Percentiles rank a stretch among this genome's conserved stretches.
These are phyloP conservation scores for Aspergillus thermomutatus DNA, from an alignment of 2,329 filamentous ascomycete genomes.

Conservation along the genomic window DNA sequence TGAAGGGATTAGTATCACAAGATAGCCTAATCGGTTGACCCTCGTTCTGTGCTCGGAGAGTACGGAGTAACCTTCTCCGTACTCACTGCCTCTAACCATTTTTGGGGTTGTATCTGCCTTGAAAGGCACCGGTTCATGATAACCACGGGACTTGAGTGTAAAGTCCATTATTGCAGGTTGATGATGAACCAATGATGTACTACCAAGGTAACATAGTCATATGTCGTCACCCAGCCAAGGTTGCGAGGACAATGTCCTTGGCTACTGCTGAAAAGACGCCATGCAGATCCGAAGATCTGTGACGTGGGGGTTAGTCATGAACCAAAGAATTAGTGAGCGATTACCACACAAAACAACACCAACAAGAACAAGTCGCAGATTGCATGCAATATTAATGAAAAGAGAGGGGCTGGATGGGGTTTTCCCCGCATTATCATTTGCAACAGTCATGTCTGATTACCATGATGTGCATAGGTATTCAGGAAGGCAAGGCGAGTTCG, in stretches of 20 bases:
- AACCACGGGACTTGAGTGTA: neutral
- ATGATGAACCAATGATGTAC: neutral
- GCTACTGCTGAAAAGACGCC: conserved; percentile 6
- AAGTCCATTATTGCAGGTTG: neutral
- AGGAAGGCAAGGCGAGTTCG: neutral
- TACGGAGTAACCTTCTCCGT: neutral
- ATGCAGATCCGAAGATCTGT: conserved; percentile 27
- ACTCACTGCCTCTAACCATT: neutral
- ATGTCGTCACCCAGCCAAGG: conserved; percentile 12
- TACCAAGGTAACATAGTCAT: neutral
- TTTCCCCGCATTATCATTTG: neutral
- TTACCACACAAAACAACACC: neutral
- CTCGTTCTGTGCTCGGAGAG: neutral
- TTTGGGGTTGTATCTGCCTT: neutral
- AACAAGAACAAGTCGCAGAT: neutral
- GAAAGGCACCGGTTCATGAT: neutral
- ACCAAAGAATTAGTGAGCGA: neutral
- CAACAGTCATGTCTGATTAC: neutral
- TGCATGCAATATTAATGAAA: neutral
- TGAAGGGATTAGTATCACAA: neutral
- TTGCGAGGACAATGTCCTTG: neutral
- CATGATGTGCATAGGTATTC: neutral
- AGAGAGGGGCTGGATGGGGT: neutral
- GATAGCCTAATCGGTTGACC: neutral
- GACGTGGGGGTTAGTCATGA: conserved; percentile 20